Base-by-base conservation (phyloP, 2,329 filamentous ascomycete species). In the Xylariaceae sp. region DNA sequence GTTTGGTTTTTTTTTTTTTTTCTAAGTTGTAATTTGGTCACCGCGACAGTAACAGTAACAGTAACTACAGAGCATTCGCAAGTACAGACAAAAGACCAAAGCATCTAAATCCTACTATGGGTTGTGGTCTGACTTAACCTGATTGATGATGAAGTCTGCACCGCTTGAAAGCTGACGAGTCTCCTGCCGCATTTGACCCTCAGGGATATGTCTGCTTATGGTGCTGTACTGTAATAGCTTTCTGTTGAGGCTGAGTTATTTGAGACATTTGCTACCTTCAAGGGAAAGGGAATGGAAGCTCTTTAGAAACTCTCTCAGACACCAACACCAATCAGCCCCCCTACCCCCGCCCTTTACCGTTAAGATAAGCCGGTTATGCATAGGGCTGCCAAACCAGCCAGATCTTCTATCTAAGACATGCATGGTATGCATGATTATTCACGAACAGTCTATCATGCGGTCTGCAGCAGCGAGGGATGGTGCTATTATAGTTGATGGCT, bases 221-320 rank as follows among this genome's bases (percentile, higher is more conserved):
- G 32, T 37, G 32, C n/a, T n/a, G 32, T 16, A 37, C 12, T 12
- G 12, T 16, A 37, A 16, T 16, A 37, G 32, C 32, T 37, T 10
- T 53, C 29, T 48, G 26, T n/a, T 50, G 46, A 57, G 54, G 56
- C 53, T 62, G 50, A 57, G 32, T 41, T 9, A 52, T 43, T 43
- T 58, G 53, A 61, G 49, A 55, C 55, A 50, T 51, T n/a, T 43
- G 45, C 50, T 42, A 6, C 18, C 7, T 7, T 44, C n/a, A 21
- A 21, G 23, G 48, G 20, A 23, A 53, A 32, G 20, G 51, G 54
- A 20, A 32, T 56, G 32, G 60, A 62, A 62, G 57, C 40, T 52
- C 52, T 44, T 21, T 58, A n/a, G 57, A 62, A 60, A 62, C 57
- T 41, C 42, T 44, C 57, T 48, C 57, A 56, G 57, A 62, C 60